Base-by-base conservation (phyloP, 768 basidiomycete genomes). In the Russula sp. region DNA sequence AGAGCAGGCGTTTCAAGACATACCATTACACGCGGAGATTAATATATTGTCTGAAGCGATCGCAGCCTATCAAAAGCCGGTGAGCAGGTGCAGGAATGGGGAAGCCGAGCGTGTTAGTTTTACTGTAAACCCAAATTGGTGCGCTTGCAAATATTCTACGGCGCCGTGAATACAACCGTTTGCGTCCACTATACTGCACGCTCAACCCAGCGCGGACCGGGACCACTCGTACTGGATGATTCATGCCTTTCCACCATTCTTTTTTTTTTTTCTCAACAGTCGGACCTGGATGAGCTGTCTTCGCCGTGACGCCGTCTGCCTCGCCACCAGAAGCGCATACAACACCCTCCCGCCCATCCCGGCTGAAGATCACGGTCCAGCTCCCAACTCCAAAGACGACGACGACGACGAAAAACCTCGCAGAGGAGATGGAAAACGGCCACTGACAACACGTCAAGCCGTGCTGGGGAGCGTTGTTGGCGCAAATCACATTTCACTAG, bases 131-230 rank as follows among this genome's bases (percentile, higher is more conserved):
- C 95, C 95, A 73, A 92, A 90, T n/a, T n/a, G n/a, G n/a, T n/a
- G n/a, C n/a, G 93, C 92, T n/a, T 14, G 88, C 84, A 67, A 98
- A n/a, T n/a, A 99, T 69, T 93, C 92, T 38, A 96, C 84, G 7
- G 80, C n/a, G n/a, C n/a, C 80, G 58, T n/a, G 81, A 22, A 98
- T 85, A 25, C 89, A 93, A 2, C 92, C 93, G 65, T 87, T 85
- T 0, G 93, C 86, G 58, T 98, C 97, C 4, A 83, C 79, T 49
- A 97, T 75, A 88, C 80, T 0, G 86, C 85, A 54, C 85, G 79
- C 69, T 90, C 86, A 1, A 81, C 76, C 91, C 93, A 94, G 56
- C 86, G 77, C 14, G 72, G 48, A 46, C 63, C 65, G 46, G 67
- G 65, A 5, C 67, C 61, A n/a, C n/a, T n/a, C n/a, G n/a, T n/a